Evolutionary conservation across 495 filamentous ascomycete genomes (phyloP), one percentile per base, ranked within the genome.

Genomic region (Penicillium lagena): DNA sequence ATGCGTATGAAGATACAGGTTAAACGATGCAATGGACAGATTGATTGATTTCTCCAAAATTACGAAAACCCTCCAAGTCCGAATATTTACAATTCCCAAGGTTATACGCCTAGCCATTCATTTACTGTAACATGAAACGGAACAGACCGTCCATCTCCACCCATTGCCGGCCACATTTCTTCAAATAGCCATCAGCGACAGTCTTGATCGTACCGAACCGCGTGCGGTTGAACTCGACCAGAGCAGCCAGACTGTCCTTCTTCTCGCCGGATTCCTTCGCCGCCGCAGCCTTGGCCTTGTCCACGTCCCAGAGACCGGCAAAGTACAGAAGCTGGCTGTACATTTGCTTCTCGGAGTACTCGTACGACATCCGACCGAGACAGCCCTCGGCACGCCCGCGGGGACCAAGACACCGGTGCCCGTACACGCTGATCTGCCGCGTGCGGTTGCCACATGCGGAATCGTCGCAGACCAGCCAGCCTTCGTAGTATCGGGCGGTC

Each of bases 251-350:
- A 50, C 73, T 83, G 50, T 91, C 86, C 50, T 71, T 73, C 48
- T 66, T 68, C 42, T 71, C 75, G 3, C 55, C 62, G 12, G 34
- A 44, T 48, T 68, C 68, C 45, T 74, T 78, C 10, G 59, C 63
- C 12, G 59, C 72, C 35, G 73, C 73, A 22, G 54, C 58, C 54
- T 78, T 80, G 32, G 84, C 86, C 70, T 86, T 88, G 17, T 96
- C 89, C 27, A 94, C 88, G 66, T 98, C 90, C 75, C 86, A 98
- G 49, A 96, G 64, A 17, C 78, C 73, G 22, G 82, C 74, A 58
- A 91, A 90, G 72, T 95, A 98, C 33, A 96, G 62, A 33, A 98
- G 72, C 71, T 98, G 93, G 65, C 93, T 96, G 66, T 96, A 97
- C 47, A 97, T 71, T 55, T 79, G 84, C 64, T 88, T 86, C 74